Evolutionary conservation across 306 rosid species (phyloP).

Genomic region (Corylus americana): DNA sequence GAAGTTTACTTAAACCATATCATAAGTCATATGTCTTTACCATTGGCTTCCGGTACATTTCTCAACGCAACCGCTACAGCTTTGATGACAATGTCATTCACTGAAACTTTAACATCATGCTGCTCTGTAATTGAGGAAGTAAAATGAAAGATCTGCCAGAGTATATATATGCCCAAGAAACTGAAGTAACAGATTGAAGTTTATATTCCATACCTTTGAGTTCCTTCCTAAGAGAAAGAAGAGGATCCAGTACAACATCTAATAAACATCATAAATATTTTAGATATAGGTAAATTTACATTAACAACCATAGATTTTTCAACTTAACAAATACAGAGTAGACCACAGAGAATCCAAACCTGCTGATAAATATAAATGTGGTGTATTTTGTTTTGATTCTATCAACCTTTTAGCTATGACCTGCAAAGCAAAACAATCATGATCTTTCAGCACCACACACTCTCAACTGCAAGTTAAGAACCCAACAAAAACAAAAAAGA

Average conservation of each 20-base stretch:
- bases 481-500: neutral
- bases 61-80: conserved; percentile 89
- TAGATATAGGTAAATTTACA: conserved; percentile 26
- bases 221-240: conserved; percentile 86
- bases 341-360: conserved; percentile 47
- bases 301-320: conserved; percentile 12
- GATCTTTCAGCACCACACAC: conserved; percentile 8
- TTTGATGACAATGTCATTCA: conserved; percentile 92
- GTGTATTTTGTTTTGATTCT: conserved; percentile 88
- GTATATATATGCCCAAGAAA: conserved; percentile 15
- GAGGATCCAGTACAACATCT: conserved; percentile 91
- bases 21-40: conserved; percentile 43
- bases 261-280: conserved; percentile 33
- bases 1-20: neutral
- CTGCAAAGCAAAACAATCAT: conserved; percentile 49
- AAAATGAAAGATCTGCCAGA: conserved; percentile 30
- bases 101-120: conserved; percentile 92
- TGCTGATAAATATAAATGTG: conserved; percentile 87
- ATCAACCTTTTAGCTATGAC: conserved; percentile 88
- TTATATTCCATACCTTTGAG: conserved; percentile 67
- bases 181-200: conserved; percentile 20
- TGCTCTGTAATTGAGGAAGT: conserved; percentile 60
- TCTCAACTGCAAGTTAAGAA: neutral
- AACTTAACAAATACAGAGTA: conserved; percentile 16
- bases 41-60: conserved; percentile 91